A percentile compares a stretch with the other conserved stretches of the same genome.
phyloP scores from a whole-genome alignment of 306 rosid species.

The Prunus davidiana region DNA sequence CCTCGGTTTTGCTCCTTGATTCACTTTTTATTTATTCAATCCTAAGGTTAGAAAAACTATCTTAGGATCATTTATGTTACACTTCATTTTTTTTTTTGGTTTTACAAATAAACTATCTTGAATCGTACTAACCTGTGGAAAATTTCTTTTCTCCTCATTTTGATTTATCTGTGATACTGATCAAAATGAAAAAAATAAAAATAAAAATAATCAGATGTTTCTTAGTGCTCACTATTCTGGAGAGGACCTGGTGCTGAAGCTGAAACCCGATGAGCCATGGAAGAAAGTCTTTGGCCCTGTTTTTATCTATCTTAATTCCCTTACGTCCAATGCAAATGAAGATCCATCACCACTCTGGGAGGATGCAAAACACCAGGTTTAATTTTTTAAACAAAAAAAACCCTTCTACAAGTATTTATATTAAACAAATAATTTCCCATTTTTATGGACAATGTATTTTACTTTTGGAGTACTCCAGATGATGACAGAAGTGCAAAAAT shows the following conservation, averaged over 20 bases:
- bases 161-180: neutral
- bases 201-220: constrained; percentile 29
- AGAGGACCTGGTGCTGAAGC: constrained; percentile 39
- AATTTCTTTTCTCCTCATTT: too few species aligned
- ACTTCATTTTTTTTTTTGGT: too few species aligned
- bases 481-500: constrained; percentile 32
- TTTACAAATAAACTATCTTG: too few species aligned
- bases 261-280: constrained; percentile 37
- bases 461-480: constrained; percentile 18
- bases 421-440: too few species aligned
- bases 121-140: too few species aligned
- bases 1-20: too few species aligned
- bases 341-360: constrained; percentile 38
- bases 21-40: too few species aligned
- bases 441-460: neutral
- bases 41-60: too few species aligned
- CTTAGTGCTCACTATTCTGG: constrained; percentile 46
- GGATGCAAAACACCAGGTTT: constrained; percentile 43
- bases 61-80: too few species aligned
- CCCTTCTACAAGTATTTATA: neutral
- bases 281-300: constrained; percentile 52
- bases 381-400: neutral
- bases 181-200: neutral
- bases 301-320: constrained; percentile 35
- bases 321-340: neutral